Evolutionary conservation across 805 yeast species (phyloP), one percentile per base, ranked within the genome.

Genomic region (Candida lessepsii): DNA sequence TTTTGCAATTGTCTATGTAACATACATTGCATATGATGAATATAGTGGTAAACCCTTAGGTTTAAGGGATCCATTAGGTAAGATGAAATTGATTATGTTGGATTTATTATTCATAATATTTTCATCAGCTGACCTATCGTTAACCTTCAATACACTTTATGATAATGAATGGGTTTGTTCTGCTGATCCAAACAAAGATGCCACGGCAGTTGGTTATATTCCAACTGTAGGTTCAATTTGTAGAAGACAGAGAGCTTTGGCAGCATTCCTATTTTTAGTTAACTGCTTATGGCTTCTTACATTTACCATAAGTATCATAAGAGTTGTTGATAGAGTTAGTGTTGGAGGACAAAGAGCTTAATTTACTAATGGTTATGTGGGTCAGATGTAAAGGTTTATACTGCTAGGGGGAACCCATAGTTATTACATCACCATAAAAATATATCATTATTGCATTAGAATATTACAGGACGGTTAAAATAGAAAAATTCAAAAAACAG

Each of bases 1-100:
- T 20, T 70, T 81, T 46, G 96, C 96, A 2, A 63, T 87, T 18
- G 74, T 79, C 0, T 93, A 93, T 57, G 73, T 89, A 41, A 63
- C 81, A 3, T 89, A 86, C 60, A 86, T 91, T 58, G 80, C 96
- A 2, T 81, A 80, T 53, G 98, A 93, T 60, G 99, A 93, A 61
- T 91, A 87, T 61, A 76, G 82, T 17, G 95, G 96, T 10, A 84
- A 87, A 56, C 99, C 98, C 0, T 60, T 93, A 35, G 99, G 99
- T 0, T 70, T 93, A 32, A 75, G 99, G 50, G 78, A 87, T 46
- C 95, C 97, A 0, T 68, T 78, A 44, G 87, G 85, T 17, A 93
- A 93, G 58, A 76, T 93, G 70, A 74, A 86, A 53, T 73, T 91
- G 43, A 77, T 91, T 45, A 68, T 89, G 69, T 68, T 89, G 50